phyloP scores from a whole-genome alignment of 805 yeast species.

The Candida tammaniensis region DNA sequence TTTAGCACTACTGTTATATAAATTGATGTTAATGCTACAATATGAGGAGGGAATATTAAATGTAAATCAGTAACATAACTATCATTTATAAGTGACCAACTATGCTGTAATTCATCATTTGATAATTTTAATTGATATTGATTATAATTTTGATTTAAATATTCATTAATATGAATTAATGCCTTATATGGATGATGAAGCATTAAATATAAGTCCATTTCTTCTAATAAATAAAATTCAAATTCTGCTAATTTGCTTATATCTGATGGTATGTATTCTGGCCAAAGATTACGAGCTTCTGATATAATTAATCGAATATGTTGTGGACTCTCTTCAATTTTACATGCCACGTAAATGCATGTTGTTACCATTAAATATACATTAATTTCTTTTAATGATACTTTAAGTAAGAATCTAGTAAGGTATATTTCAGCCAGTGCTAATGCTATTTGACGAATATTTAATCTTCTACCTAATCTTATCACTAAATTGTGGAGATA shows the following conservation, averaged over 20 bases:
- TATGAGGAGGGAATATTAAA: slow-evolving; percentile 82
- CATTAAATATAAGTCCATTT: slow-evolving; percentile 68
- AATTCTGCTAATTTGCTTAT: slow-evolving; percentile 90
- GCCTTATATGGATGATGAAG: slow-evolving; percentile 75
- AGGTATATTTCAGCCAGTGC: slow-evolving; percentile 88
- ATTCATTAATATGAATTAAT: slow-evolving; percentile 49
- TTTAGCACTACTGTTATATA: slow-evolving; percentile 70
- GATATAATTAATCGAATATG: slow-evolving; percentile 80
- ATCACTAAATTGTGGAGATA: slow-evolving; percentile 74
- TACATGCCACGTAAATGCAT: slow-evolving; percentile 84
- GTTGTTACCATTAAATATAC: slow-evolving; percentile 79
- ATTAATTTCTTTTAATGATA: slow-evolving; percentile 77
- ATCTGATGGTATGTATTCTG: slow-evolving; percentile 90
- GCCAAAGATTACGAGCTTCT: slow-evolving; percentile 91
- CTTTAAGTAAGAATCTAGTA: slow-evolving; percentile 71
- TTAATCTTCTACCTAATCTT: slow-evolving; percentile 74
- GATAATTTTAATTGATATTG: slow-evolving; percentile 36
- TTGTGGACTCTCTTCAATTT: slow-evolving; percentile 93
- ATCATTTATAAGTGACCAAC: slow-evolving; percentile 90
- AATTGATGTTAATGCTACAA: slow-evolving; percentile 78
- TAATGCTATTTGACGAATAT: slow-evolving; percentile 76
- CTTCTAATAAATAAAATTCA: slow-evolving; percentile 91
- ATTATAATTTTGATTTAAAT: slow-evolving; percentile 31
- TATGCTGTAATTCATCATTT: slow-evolving; percentile 72
- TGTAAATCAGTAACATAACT: slow-evolving; percentile 86